Evolutionary conservation across 768 basidiomycete species (phyloP), one percentile per base, ranked within the genome.

Genomic region (Solioccasus polychromus): DNA sequence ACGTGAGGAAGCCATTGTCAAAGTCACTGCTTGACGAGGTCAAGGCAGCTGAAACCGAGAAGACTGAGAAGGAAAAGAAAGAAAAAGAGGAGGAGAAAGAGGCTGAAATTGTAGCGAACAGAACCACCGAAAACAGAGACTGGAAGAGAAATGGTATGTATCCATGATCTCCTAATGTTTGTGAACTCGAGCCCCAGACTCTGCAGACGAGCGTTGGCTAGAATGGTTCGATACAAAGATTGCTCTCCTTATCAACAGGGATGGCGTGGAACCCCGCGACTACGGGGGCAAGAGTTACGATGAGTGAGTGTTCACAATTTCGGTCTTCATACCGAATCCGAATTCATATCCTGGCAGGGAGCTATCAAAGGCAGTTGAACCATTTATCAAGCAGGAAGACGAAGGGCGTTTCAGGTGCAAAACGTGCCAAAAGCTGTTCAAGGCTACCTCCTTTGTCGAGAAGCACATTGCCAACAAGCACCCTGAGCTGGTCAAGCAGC

Each of bases 401-500:
- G 92, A 95, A 68, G 90, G 86, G 59, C 98, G 96, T 64, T 98
- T 89, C 71, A 78, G 96, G 52, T 99, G 96, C 73, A 95, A 91
- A 73, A 85, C 84, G 23, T 99, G 96, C 68, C 85, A 84, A 68
- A 99, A 99, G 72, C 76, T 98, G 18, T 99, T 99, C 83, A 94
- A 94, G 66, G 96, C 93, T 4, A 87, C 89, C 26, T 83, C 93
- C 20, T 99, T 97, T 68, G 89, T 98, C 38, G 92, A 95, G 71
- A 98, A 98, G 74, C 96, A 99, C 64, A 85, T 99, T 50, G 80
- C 85, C 11, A 92, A 94, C 64, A 98, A 98, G 65, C 96, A 99
- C 63, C 73, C 86, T 10, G 90, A 96, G 49, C 71, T 91, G 14
- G 79, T 94, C 47, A 88, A 85, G 54, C 71, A 76, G 40, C 79